Evolutionary conservation across 345 rosid species (phyloP).

Genomic region (Acer campestre): DNA sequence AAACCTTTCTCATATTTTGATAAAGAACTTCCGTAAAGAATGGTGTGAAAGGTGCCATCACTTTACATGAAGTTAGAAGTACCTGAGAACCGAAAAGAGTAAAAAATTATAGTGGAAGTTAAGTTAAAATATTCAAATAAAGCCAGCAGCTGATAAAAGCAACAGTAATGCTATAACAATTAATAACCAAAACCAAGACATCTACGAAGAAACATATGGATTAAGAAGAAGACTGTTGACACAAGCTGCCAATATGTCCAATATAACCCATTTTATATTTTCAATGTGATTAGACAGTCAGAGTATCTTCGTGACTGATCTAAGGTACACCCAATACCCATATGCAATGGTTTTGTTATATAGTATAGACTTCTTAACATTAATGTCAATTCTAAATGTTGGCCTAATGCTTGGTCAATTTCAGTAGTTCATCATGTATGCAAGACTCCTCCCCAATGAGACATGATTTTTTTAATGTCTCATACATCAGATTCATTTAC

Average conservation of each 20-base stretch:
- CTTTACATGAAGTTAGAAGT: slow-evolving; percentile 91
- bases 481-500: neutral
- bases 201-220: neutral
- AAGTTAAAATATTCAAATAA: neutral
- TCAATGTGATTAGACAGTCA: too few species aligned
- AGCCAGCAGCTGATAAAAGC: neutral
- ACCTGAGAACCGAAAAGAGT: slow-evolving; percentile 55
- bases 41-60: slow-evolving; percentile 98
- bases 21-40: slow-evolving; percentile 94
- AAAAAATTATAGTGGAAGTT: slow-evolving; percentile 2
- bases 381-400: too few species aligned
- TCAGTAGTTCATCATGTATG: too few species aligned
- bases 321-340: too few species aligned
- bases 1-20: slow-evolving; percentile 88
- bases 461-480: neutral
- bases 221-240: neutral
- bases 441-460: too few species aligned
- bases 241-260: neutral
- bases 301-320: too few species aligned
- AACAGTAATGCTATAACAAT: neutral
- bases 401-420: too few species aligned
- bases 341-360: too few species aligned
- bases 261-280: too few species aligned
- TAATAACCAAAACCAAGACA: neutral
- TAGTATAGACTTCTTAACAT: too few species aligned